Evolutionary conservation across 2,329 filamentous ascomycete species (phyloP).

Genomic region (Penicillium crustosum): DNA sequence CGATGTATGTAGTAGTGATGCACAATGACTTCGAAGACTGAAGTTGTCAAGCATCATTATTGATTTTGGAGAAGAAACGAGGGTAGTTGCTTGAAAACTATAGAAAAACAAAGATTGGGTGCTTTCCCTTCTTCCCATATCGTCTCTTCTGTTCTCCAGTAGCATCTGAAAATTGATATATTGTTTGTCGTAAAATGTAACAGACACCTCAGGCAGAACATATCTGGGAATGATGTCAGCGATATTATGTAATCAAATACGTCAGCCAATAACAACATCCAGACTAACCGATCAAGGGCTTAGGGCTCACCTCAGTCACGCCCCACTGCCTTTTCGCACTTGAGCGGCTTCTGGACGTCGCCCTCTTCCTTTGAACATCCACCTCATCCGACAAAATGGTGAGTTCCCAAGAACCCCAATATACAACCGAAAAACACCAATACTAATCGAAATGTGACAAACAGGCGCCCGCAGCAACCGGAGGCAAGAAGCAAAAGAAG

Average conservation of each 20-base stretch:
- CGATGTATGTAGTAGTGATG: neutral
- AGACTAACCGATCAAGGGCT: slow-evolving; percentile 29
- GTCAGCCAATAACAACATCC: slow-evolving; percentile 13
- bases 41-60: neutral
- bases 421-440: slow-evolving; percentile 1
- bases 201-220: slow-evolving; percentile 1
- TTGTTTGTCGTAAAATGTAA: neutral
- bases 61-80: neutral
- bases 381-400: slow-evolving; percentile 30
- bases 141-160: neutral
- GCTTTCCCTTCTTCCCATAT: neutral
- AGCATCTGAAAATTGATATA: neutral
- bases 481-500: slow-evolving; percentile 56
- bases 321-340: slow-evolving; percentile 31
- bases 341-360: slow-evolving; percentile 15
- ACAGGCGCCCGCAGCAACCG: slow-evolving; percentile 50
- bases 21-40: neutral
- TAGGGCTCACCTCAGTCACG: slow-evolving; percentile 29
- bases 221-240: neutral
- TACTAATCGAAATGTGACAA: slow-evolving; percentile 18
- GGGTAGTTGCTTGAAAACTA: neutral
- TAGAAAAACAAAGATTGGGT: neutral
- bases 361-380: slow-evolving; percentile 27
- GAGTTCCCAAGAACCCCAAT: slow-evolving; percentile 16
- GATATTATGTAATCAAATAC: neutral